Evolutionary conservation across 2,329 filamentous ascomycete species (phyloP).

Genomic region (Cladosporium halotolerans): DNA sequence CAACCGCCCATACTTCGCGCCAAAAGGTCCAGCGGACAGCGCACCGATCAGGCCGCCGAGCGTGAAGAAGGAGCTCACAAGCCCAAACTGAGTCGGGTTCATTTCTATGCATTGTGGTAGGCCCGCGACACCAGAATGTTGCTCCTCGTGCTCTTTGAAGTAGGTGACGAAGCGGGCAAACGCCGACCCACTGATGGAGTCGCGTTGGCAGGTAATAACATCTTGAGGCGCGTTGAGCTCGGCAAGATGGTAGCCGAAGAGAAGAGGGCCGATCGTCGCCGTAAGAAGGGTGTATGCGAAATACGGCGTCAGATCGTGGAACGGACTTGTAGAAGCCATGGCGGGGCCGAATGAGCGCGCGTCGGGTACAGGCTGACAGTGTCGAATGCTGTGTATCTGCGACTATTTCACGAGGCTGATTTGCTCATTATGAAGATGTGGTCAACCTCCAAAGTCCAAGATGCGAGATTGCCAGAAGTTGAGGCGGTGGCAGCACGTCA

Average conservation of each 20-base stretch:
- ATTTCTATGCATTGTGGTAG: constrained; percentile 81
- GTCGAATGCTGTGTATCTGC: neutral
- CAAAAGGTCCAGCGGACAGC: constrained; percentile 69
- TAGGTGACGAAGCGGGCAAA: constrained; percentile 14
- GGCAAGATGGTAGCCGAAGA: constrained; percentile 91
- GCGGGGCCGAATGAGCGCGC: too few species aligned
- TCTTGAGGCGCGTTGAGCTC: constrained; percentile 94
- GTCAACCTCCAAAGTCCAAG: too few species aligned
- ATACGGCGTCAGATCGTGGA: constrained; percentile 60
- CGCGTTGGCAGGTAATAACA: constrained; percentile 71
- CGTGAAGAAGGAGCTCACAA: constrained; percentile 86
- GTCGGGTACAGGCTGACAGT: too few species aligned
- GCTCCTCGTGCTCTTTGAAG: constrained; percentile 3
- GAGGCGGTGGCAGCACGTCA: neutral
- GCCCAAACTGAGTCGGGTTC: constrained; percentile 72
- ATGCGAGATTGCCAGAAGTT: too few species aligned
- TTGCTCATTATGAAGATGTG: too few species aligned
- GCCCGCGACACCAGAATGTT: neutral
- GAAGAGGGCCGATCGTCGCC: constrained; percentile 77
- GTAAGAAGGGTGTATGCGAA: constrained; percentile 70
- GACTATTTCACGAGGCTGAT: too few species aligned
- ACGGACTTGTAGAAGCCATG: constrained; percentile 14
- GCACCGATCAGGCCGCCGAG: constrained; percentile 82
- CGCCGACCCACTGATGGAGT: constrained; percentile 36
- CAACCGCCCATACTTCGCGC: constrained; percentile 69